These are phyloP conservation scores for Metarhizium anisopliae DNA, from an alignment of 2,329 filamentous ascomycete genomes.

Conservation along the genomic window DNA sequence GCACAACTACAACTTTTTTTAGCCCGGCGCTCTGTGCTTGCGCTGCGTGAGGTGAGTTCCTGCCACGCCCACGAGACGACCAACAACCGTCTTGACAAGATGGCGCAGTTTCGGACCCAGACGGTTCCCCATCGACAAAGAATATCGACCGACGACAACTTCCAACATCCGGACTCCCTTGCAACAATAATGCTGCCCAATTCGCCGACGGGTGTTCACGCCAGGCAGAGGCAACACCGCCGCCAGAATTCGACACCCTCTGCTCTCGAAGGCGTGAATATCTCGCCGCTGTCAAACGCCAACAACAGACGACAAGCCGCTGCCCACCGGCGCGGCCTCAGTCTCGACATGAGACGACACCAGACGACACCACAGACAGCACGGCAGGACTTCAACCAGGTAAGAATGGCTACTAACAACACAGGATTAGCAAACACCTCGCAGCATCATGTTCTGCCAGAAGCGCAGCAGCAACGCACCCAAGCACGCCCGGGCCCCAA, in stretches of 20 bases:
- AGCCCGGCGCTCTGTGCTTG: slow-evolving; percentile 75
- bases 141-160: slow-evolving; percentile 40
- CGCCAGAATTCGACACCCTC: slow-evolving; percentile 82
- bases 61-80: not conserved
- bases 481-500: slow-evolving; percentile 61
- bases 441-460: slow-evolving; percentile 73
- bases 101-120: slow-evolving; percentile 31
- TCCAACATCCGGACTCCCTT: slow-evolving; percentile 56
- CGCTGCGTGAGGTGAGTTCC: slow-evolving; percentile 66
- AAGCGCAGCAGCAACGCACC: slow-evolving; percentile 80
- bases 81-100: not conserved
- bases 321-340: slow-evolving; percentile 74
- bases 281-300: slow-evolving; percentile 52
- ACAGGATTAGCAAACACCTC: slow-evolving; percentile 43
- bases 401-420: slow-evolving; percentile 47
- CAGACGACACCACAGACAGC: slow-evolving; percentile 23
- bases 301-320: slow-evolving; percentile 29
- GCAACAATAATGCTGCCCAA: slow-evolving; percentile 71
- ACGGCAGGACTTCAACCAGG: slow-evolving; percentile 28
- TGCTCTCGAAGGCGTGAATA: slow-evolving; percentile 67
- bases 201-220: slow-evolving; percentile 62
- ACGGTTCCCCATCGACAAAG: slow-evolving; percentile 41
- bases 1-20: slow-evolving; percentile 30
- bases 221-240: slow-evolving; percentile 51
- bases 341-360: slow-evolving; percentile 65